Evolutionary conservation across 768 basidiomycete genomes (phyloP), one percentile per base, ranked within the genome.

Genomic region (Mycena sanguinolenta): DNA sequence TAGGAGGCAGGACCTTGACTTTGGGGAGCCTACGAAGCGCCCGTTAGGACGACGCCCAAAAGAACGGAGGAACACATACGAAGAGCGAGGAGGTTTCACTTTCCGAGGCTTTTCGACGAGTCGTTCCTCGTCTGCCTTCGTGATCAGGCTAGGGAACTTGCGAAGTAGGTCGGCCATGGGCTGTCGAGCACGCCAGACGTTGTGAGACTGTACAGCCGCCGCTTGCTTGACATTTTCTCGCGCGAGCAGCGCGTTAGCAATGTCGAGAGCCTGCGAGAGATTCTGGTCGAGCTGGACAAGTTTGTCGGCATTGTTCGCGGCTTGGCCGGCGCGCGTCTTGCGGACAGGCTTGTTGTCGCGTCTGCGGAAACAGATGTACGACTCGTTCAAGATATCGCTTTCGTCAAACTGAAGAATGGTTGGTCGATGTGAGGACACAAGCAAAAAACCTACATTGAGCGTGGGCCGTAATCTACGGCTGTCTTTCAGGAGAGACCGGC

Each of bases 281-380:
- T 99, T 96, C 34, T 81, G 78, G 72, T 95, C 91, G 19, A 99
- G 83, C 23, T 95, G 93, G 6, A 90, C 81, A 73, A 99, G 88
- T 74, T 95, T 95, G 75, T 99, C 97, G 17, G 96, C 21, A 92
- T 95, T 1, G 93, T 92, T 67, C 17, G 42, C 53, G 13, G 91
- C 91, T 76, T 99, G 97, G 1, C 93, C 93, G 17, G 96, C 92
- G 10, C 97, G 91, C 12, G 97, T 98, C 83, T 99, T 99, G 71
- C 98, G 91, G 53, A 95, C 89, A 4, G 95, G 91, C 79, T 99
- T 99, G 80, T 93, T 92, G 79, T 99, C 97, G 63, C 97, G 92
- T 69, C 96, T 88, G 42, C 98, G 90, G 87, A 99, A 99, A 81
- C 98, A 99, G 53, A 98, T 93, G 72, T 98, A 99, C 0, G 97